A percentile compares a stretch with the other conserved stretches of the same genome.
Evolutionary conservation across 805 yeast genomes (phyloP).

Genomic region (Blastobotrys terrestris): DNA sequence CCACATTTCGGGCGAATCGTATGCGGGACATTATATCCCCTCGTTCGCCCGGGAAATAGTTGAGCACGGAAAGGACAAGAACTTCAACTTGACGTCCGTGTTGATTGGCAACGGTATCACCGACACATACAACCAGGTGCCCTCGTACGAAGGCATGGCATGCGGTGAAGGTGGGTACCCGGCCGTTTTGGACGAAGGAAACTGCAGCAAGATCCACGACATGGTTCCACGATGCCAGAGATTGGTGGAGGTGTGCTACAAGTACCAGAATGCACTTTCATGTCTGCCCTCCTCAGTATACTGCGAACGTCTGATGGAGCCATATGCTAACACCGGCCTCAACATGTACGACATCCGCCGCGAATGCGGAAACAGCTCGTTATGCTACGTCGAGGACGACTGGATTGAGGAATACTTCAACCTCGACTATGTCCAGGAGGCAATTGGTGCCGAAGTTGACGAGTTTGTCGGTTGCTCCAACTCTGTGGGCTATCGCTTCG

Average conservation of each 20-base stretch:
- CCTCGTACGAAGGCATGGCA: slow-evolving; percentile 85
- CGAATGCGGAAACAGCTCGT: slow-evolving; percentile 40
- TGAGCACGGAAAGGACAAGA: slow-evolving; percentile 48
- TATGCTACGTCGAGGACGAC: slow-evolving; percentile 71
- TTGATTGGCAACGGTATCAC: slow-evolving; percentile 89
- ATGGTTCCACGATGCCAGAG: slow-evolving; percentile 67
- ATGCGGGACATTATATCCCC: slow-evolving; percentile 89
- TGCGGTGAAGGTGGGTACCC: slow-evolving; percentile 88
- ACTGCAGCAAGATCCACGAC: slow-evolving; percentile 62
- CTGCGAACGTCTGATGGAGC: slow-evolving; percentile 73
- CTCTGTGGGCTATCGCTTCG: slow-evolving; percentile 44
- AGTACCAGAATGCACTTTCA: slow-evolving; percentile 60
- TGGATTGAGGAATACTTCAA: slow-evolving; percentile 74
- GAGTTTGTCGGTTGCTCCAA: slow-evolving; percentile 68
- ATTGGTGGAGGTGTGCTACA: slow-evolving; percentile 68
- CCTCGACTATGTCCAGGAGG: slow-evolving; percentile 60
- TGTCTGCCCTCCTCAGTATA: slow-evolving; percentile 88
- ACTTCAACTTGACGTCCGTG: slow-evolving; percentile 65
- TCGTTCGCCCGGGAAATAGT: slow-evolving; percentile 80
- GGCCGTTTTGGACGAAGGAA: slow-evolving; percentile 66
- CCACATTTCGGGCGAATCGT: slow-evolving; percentile 88
- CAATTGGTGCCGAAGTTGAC: slow-evolving; percentile 83
- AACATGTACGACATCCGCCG: slow-evolving; percentile 84
- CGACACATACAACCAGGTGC: slow-evolving; percentile 75
- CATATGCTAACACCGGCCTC: slow-evolving; percentile 72